Evolutionary conservation across 768 basidiomycete genomes (phyloP).

Genomic region (Daedaleopsis sinensis): DNA sequence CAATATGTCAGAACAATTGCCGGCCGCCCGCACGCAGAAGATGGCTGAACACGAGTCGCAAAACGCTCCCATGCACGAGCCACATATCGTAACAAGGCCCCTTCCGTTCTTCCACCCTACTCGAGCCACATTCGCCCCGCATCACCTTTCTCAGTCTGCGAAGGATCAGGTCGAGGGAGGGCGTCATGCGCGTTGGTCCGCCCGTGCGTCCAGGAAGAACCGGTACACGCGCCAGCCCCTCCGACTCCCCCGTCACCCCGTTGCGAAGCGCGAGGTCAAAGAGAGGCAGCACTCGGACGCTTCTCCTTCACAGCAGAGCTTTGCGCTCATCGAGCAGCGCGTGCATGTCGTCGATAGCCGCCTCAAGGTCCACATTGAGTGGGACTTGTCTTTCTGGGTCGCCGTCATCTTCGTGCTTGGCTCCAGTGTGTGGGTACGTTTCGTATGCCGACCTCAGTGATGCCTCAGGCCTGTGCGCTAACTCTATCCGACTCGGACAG

Average conservation of each 20-base stretch:
- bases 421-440: slow-evolving; percentile 25
- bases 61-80: slow-evolving; percentile 7
- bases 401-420: slow-evolving; percentile 29
- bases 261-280: background rate
- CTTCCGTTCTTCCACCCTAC: slow-evolving; percentile 40
- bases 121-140: slow-evolving; percentile 31
- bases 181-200: slow-evolving; percentile 38
- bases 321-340: slow-evolving; percentile 17
- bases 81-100: slow-evolving; percentile 10
- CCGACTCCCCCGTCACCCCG: slow-evolving; percentile 1
- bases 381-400: slow-evolving; percentile 31
- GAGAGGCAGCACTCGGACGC: background rate
- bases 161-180: slow-evolving; percentile 3
- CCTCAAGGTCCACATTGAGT: slow-evolving; percentile 25
- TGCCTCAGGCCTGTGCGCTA: slow-evolving; percentile 37
- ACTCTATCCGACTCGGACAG: slow-evolving; percentile 33
- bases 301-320: background rate
- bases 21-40: background rate
- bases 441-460: slow-evolving; percentile 36
- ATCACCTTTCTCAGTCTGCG: background rate
- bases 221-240: slow-evolving; percentile 20
- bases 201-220: slow-evolving; percentile 35
- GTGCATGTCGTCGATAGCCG: slow-evolving; percentile 18
- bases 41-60: background rate
- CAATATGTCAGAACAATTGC: background rate